phyloP scores from a whole-genome alignment of 2,329 filamentous ascomycete species.

The Pseudogymnoascus sp. region DNA sequence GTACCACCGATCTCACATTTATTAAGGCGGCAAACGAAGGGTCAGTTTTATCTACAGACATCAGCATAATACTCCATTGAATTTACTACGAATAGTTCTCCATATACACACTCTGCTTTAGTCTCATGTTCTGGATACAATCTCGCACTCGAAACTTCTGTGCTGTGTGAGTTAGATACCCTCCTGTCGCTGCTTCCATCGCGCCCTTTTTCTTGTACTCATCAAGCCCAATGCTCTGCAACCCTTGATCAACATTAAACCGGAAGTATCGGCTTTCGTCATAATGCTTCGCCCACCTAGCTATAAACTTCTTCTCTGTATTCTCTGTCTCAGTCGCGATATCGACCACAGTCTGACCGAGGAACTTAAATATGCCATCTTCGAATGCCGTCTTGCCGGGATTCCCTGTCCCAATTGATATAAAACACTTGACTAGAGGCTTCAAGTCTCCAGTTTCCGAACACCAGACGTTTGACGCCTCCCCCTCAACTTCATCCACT shows the following conservation, averaged over 20 bases:
- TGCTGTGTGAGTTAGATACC: constrained; percentile 20
- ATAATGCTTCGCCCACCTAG: constrained; percentile 21
- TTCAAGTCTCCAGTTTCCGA: constrained; percentile 23
- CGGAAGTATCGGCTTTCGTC: constrained; percentile 29
- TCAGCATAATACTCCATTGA: too few relatives aligned
- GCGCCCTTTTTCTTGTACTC: constrained; percentile 20
- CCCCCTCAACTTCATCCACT: constrained; percentile 24
- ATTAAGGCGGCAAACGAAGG: too few relatives aligned
- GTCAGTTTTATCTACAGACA: too few relatives aligned
- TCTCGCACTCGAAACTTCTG: constrained; percentile 19
- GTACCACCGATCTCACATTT: too few relatives aligned
- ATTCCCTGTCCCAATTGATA: constrained; percentile 28
- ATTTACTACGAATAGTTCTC: too few relatives aligned
- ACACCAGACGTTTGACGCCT: constrained; percentile 28
- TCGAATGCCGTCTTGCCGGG: constrained; percentile 21
- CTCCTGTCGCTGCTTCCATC: constrained; percentile 24
- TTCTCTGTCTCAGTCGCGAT: constrained; percentile 28
- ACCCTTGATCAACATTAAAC: constrained; percentile 30
- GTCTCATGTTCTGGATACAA: constrained; percentile 22
- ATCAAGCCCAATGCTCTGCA: constrained; percentile 24
- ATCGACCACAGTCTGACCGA: constrained; percentile 22
- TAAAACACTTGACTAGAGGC: constrained; percentile 27
- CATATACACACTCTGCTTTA: constrained; percentile 25
- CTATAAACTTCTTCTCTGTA: constrained; percentile 26
- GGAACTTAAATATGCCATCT: constrained; percentile 17